phyloP scores from a whole-genome alignment of 75 land plant genomes.

The Adiantum capillusveneris region DNA sequence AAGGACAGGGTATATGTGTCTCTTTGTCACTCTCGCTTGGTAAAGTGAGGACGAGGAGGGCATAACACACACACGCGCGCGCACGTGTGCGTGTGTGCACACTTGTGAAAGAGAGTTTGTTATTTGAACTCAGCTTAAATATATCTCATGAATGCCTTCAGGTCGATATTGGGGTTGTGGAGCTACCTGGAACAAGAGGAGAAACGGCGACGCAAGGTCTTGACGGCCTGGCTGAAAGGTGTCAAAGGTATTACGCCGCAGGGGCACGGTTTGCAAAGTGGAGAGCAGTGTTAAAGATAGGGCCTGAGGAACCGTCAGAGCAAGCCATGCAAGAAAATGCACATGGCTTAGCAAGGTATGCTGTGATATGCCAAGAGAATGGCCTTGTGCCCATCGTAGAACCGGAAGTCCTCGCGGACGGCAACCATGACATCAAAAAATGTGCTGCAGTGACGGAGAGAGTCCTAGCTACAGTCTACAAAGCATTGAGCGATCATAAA shows the following conservation, averaged over 20 bases:
- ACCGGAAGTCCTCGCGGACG: constrained; percentile 78
- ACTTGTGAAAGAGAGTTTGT: no score
- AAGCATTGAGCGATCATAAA: constrained; percentile 81
- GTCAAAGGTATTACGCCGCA: constrained; percentile 70
- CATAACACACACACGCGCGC: no score
- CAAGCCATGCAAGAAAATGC: constrained; percentile 76
- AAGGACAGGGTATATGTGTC: no score
- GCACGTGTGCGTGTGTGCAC: no score
- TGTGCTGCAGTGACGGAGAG: constrained; percentile 73
- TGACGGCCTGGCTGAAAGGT: constrained; percentile 59
- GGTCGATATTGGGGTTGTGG: constrained; percentile 10
- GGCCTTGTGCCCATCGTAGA: constrained; percentile 86
- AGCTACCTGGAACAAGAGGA: constrained; percentile 15
- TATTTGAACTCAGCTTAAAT: no score
- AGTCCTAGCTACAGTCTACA: constrained; percentile 75
- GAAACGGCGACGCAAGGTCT: constrained; percentile 55
- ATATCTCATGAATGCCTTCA: background rate
- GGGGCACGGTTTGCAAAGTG: constrained; percentile 62
- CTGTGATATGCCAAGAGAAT: constrained; percentile 42
- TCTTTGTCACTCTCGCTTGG: no score
- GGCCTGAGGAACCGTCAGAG: constrained; percentile 63
- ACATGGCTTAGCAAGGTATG: constrained; percentile 64
- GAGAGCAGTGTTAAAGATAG: constrained; percentile 55
- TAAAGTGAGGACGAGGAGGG: no score
- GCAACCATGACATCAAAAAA: constrained; percentile 54